Base-by-base conservation (phyloP, 352 stramenopile species). In the Phytopythium aichiense region DNA sequence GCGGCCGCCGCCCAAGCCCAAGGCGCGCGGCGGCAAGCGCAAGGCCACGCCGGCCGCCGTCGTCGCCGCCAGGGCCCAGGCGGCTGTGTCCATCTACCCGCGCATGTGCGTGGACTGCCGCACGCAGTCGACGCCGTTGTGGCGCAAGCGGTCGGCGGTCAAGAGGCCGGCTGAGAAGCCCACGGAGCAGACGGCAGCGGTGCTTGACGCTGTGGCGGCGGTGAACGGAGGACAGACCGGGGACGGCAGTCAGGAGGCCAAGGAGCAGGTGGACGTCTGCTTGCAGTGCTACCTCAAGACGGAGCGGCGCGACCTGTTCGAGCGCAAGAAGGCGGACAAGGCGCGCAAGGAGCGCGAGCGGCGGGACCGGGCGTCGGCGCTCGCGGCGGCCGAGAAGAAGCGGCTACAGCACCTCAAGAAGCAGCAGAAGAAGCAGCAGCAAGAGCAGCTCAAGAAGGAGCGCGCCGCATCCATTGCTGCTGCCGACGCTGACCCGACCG, bases 251-350 rank as follows among this genome's bases (percentile, higher is more conserved):
- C 59, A 25, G 37, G 28, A 62, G 56, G 42, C 65, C 35, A 57
- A 76, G 2, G 51, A 61, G 7, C 49, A 71, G 23, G 72, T 79
- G 23, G 81, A 91, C 56, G 51, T 92, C 33, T 95, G 87, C 53
- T 53, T 92, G 31, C 43, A 61, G 42, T 95, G 87, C 69, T 95
- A 74, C 60, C 46, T 92, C 30, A 90, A 88, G 68, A 74, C 85
- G 38, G 70, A 93, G 67, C 67, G 81, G 38, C 54, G 66, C 28
- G 81, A 93, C 43, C 51, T 93, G 43, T 89, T 93, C 50, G 69
- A 78, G 23, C 73, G 74, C 50, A 91, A 90, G 56, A 63, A 64
- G 22, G 42, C 65, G 0, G 77, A 88, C 31, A 83, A 76, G 31
- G 71, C 64, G 16, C 61, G 65, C 37, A 48, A 63, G n/a, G 62